Evolutionary conservation across 2,329 filamentous ascomycete genomes (phyloP).

Genomic region (Eutypa lata): DNA sequence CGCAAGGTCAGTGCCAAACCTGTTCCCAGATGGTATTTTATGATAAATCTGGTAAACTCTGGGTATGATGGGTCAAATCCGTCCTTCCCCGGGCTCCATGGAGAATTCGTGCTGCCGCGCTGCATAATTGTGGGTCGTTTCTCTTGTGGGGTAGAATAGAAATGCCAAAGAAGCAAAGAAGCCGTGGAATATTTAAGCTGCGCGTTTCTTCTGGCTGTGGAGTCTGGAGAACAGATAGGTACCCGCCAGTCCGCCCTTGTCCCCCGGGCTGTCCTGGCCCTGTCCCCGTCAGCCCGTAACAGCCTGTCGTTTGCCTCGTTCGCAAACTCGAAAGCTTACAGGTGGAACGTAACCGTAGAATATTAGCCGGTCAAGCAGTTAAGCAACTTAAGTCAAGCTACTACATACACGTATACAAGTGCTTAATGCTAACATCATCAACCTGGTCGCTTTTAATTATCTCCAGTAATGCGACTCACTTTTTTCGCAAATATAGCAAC

Average conservation of each 20-base stretch:
- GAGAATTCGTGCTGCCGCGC: not conserved
- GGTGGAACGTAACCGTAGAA: not conserved
- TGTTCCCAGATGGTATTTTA: too few relatives aligned
- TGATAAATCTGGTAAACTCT: too few relatives aligned
- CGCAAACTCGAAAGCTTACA: not conserved
- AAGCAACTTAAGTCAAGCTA: not conserved
- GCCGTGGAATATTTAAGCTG: not conserved
- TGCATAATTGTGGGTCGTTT: not conserved
- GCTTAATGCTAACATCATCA: too few relatives aligned
- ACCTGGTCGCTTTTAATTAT: too few relatives aligned
- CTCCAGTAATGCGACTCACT: too few relatives aligned
- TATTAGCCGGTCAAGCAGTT: not conserved
- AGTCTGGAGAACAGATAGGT: not conserved
- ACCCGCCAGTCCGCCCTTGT: not conserved
- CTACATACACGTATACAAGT: too few relatives aligned
- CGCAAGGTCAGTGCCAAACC: not conserved
- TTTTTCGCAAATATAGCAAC: too few relatives aligned
- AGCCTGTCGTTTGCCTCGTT: not conserved
- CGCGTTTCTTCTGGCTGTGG: not conserved
- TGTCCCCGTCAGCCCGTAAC: not conserved
- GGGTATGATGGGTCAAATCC: not conserved
- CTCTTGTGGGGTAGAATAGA: not conserved
- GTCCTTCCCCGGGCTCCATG: not conserved
- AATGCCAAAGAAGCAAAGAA: not conserved
- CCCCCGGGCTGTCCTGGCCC: not conserved